Evolutionary conservation across 169 alveolate genomes (phyloP).

Genomic region (Eimeria praecox): DNA sequence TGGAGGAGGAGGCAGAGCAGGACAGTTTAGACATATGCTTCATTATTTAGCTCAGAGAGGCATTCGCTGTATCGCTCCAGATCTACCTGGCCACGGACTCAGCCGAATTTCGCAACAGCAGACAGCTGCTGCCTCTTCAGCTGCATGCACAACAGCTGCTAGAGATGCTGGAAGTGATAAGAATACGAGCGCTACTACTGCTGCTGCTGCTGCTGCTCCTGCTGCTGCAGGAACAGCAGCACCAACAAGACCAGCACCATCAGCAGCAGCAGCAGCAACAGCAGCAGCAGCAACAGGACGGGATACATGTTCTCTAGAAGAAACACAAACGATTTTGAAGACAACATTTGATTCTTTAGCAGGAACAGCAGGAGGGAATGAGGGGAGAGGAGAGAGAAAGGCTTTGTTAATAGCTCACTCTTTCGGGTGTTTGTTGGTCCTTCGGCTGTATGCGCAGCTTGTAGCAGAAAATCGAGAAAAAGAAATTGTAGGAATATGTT

Average conservation of each 20-base stretch:
- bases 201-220: not conserved
- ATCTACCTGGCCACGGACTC: conserved; percentile 72
- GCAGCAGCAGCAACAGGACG: not conserved
- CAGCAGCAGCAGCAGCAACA: not conserved
- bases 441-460: conserved; percentile 47
- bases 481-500: conserved; percentile 36
- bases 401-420: conserved; percentile 69
- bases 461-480: not conserved
- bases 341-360: too few relatives aligned
- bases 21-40: conserved; percentile 55
- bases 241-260: too few relatives aligned
- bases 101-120: not conserved
- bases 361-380: too few relatives aligned
- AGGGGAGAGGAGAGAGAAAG: too few relatives aligned
- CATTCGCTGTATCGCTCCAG: conserved; percentile 50
- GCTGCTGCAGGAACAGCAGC: not conserved
- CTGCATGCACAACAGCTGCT: too few relatives aligned
- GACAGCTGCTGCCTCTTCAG: not conserved
- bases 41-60: conserved; percentile 66
- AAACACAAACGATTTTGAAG: too few relatives aligned
- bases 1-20: conserved; percentile 70
- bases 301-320: too few relatives aligned
- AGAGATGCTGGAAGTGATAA: too few relatives aligned
- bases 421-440: conserved; percentile 20
- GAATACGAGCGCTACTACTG: not conserved